Evolutionary conservation across 306 rosid species (phyloP), one percentile per base, ranked within the genome.

Genomic region (Hippophae gyantsensis): DNA sequence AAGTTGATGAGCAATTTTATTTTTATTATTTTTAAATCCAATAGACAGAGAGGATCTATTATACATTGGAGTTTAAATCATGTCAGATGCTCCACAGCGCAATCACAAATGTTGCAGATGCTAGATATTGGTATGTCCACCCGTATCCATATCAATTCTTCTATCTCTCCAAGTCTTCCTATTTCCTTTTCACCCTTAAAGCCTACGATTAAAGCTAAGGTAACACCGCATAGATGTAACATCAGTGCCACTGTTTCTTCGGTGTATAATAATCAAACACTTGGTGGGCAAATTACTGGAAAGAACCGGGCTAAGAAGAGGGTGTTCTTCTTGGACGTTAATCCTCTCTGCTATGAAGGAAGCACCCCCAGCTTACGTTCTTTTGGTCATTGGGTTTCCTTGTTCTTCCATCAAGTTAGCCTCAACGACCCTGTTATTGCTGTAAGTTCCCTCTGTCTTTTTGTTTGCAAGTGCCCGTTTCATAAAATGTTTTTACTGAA

Each of bases 241-340:
- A 48, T 56, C 6, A 10, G 4, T 43, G 12, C 52, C 58, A n/a
- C 59, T 49, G 10, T 51, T 10, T 63, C 54, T 13, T 65, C 23
- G 54, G 65, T 42, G 67, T 27, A 60, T 45, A 57, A 75, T 12
- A 23, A 67, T 58, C 78, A 64, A 69, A 58, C 75, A 55, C 52
- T 25, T 63, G 72, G 70, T 45, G 79, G 70, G 69, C 74, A 71
- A 61, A 50, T 57, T 44, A 43, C 42, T 13, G 41, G 63, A 12
- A 83, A 76, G 63, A 54, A 65, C 55, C 18, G 42, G 26, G 47
- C 67, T 61, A 78, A 53, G 69, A 79, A 71, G 62, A 74, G 89
- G 76, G 87, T 83, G 9, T 90, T 87, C 72, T 85, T 90, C 48
- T 75, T 90, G 52, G 98, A 90, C 47, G 98, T 90, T 3, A 87